Conservation (phyloP, 345 rosid genomes). For the Aquilaria sinensis region DNA sequence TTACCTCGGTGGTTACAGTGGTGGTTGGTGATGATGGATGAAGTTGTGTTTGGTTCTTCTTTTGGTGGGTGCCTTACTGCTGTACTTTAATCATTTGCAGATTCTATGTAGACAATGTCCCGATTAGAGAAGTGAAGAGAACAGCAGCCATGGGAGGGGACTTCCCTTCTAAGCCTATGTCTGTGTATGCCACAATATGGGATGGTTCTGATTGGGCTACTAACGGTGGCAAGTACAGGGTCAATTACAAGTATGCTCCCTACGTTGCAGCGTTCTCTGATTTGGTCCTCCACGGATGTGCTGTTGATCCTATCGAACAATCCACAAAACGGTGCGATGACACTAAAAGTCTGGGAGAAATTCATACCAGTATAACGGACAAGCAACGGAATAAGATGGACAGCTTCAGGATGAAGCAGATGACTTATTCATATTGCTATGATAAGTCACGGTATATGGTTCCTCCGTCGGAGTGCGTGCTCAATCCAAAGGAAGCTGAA, state of each 20-base stretch:
- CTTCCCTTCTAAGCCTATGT: slow-evolving; percentile 91
- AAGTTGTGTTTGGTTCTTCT: neutral
- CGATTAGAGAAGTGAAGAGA: slow-evolving; percentile 67
- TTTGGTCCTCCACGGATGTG: slow-evolving; percentile 65
- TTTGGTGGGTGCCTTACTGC: neutral
- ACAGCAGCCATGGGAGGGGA: slow-evolving; percentile 65
- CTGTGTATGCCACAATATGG: slow-evolving; percentile 87
- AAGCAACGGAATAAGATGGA: slow-evolving; percentile 53
- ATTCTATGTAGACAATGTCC: slow-evolving; percentile 64
- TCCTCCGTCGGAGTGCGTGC: slow-evolving; percentile 54
- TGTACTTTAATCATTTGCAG: slow-evolving; percentile 25
- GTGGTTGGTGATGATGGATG: neutral
- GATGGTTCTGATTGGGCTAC: slow-evolving; percentile 96
- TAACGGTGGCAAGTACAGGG: slow-evolving; percentile 73
- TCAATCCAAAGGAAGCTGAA: slow-evolving; percentile 41
- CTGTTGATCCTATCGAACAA: slow-evolving; percentile 61
- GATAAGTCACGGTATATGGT: slow-evolving; percentile 58
- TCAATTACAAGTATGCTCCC: slow-evolving; percentile 81
- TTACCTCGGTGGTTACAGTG: no score
- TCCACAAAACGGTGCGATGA: slow-evolving; percentile 40
- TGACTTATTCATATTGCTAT: slow-evolving; percentile 86
- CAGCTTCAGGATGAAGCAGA: slow-evolving; percentile 47
- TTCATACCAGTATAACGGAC: slow-evolving; percentile 30
- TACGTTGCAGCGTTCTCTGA: slow-evolving; percentile 48
- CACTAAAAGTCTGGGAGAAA: slow-evolving; percentile 15